These are phyloP conservation scores for Dipteronia sinensis DNA, from an alignment of 345 rosid genomes.

Conservation along the genomic window DNA sequence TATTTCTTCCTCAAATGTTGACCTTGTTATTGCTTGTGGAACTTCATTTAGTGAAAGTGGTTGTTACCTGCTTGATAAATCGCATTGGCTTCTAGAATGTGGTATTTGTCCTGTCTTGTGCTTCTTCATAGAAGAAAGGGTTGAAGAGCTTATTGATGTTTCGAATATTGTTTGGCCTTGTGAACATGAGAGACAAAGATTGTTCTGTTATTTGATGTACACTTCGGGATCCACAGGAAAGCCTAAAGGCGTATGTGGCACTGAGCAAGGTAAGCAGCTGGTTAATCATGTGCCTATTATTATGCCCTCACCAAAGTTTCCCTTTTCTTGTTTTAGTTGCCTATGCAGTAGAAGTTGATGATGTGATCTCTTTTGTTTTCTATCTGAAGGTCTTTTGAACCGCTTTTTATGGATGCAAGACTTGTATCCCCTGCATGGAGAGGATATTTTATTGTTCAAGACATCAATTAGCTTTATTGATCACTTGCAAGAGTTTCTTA, in stretches of 20 bases:
- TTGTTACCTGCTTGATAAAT: slow-evolving; percentile 30
- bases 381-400: slow-evolving; percentile 71
- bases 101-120: slow-evolving; percentile 42
- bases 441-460: slow-evolving; percentile 73
- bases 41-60: slow-evolving; percentile 46
- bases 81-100: slow-evolving; percentile 53
- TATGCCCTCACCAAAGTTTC: background rate
- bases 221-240: slow-evolving; percentile 94
- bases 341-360: slow-evolving; percentile 15
- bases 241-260: slow-evolving; percentile 94
- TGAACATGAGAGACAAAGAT: slow-evolving; percentile 41
- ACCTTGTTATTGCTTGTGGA: slow-evolving; percentile 55
- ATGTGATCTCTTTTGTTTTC: slow-evolving; percentile 21
- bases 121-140: slow-evolving; percentile 52
- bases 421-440: slow-evolving; percentile 59
- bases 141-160: slow-evolving; percentile 16
- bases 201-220: slow-evolving; percentile 81
- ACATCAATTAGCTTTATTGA: slow-evolving; percentile 88
- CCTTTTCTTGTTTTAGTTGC: slow-evolving; percentile 14
- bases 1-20: slow-evolving; percentile 48
- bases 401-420: slow-evolving; percentile 95
- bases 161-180: slow-evolving; percentile 57
- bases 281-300: background rate
- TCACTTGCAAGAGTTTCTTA: slow-evolving; percentile 90
- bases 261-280: slow-evolving; percentile 68